Conservation (phyloP, 352 stramenopile species). For the Phytopythium sindhum region DNA sequence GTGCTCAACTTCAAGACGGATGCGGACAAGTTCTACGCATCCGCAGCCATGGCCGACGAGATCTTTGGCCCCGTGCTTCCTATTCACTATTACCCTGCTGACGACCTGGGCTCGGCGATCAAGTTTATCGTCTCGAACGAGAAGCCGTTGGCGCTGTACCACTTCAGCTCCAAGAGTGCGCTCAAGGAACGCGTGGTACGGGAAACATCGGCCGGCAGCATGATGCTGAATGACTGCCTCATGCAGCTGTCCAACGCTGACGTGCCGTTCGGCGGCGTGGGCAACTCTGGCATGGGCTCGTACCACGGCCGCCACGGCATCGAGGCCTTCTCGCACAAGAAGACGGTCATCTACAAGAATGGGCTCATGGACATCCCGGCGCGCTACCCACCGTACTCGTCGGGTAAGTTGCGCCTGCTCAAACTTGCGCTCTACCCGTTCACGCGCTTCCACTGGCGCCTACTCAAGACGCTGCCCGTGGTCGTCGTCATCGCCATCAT, state of each 20-base stretch:
- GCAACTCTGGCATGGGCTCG: conserved; percentile 69
- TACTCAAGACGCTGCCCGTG: conserved; percentile 26
- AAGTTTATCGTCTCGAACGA: conserved; percentile 34
- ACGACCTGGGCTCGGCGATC: conserved; percentile 29
- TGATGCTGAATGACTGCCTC: conserved; percentile 81
- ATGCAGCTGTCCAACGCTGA: conserved; percentile 63
- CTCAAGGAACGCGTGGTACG: conserved; percentile 33
- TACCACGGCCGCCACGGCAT: conserved; percentile 87
- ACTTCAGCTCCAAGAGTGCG: conserved; percentile 55
- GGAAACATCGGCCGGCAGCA: conserved; percentile 56
- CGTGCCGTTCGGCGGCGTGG: conserved; percentile 83
- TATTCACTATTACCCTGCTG: conserved; percentile 75
- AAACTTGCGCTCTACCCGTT: conserved; percentile 41
- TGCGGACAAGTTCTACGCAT: conserved; percentile 34
- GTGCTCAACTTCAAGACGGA: conserved; percentile 84
- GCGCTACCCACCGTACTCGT: conserved; percentile 52
- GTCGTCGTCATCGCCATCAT: conserved; percentile 27
- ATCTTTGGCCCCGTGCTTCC: conserved; percentile 96
- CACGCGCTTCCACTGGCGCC: conserved; percentile 37
- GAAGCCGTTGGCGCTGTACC: conserved; percentile 87
- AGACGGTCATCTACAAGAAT: conserved; percentile 69
- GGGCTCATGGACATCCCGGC: conserved; percentile 44
- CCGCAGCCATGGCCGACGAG: conserved; percentile 87
- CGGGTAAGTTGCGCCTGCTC: conserved; percentile 29
- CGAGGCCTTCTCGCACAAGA: conserved; percentile 69